Base-by-base conservation (phyloP, 2,329 filamentous ascomycete genomes). In the Phoma herbarum region DNA sequence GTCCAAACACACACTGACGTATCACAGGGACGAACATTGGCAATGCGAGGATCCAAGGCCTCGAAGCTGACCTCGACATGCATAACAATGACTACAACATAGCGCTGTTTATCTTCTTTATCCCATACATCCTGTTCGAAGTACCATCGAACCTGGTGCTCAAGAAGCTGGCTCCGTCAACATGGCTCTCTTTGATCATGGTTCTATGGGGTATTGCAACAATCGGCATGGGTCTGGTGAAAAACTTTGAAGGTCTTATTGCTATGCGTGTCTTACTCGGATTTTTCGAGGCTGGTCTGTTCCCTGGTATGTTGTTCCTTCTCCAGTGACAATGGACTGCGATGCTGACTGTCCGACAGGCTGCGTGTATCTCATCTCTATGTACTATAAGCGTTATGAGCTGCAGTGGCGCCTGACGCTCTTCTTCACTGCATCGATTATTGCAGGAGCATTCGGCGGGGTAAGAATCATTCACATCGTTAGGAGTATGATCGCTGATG, bases 201-300 rank as follows among this genome's bases (percentile, higher is more conserved):
- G 60, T 76, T 16, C 60, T 71, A 7, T 80, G 78, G 77, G 77
- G 70, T 12, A 75, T 67, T 69, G 79, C 29, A 73, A 80, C 78
- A 0, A 69, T 81, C 74, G 70, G 82, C 70, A 46, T 72, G 82
- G 81, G 81, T 0, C 65, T 84, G 0, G 79, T 84, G 4, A 77
- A 77, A 3, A 81, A 78, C 41, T 83, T 78, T 48, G 71, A 71
- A 10, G 81, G 82, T 2, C 72, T 84, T 6, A 77, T 83, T 66
- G 79, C 79, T 8, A 78, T 81, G 48, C 80, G 83, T 18, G 81
- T 76, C 1, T 45, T 77, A 5, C 57, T 78, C 0, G 75, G 75
- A 4, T 55, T 77, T 11, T 76, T 77, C 22, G 75, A 78, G 60
- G 79, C 79, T 28, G 79, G 79, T 3, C 44, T 70, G 22, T 72